These are phyloP conservation scores for Phytophthora europaea DNA, from an alignment of 352 stramenopile species.

Conservation along the genomic window DNA sequence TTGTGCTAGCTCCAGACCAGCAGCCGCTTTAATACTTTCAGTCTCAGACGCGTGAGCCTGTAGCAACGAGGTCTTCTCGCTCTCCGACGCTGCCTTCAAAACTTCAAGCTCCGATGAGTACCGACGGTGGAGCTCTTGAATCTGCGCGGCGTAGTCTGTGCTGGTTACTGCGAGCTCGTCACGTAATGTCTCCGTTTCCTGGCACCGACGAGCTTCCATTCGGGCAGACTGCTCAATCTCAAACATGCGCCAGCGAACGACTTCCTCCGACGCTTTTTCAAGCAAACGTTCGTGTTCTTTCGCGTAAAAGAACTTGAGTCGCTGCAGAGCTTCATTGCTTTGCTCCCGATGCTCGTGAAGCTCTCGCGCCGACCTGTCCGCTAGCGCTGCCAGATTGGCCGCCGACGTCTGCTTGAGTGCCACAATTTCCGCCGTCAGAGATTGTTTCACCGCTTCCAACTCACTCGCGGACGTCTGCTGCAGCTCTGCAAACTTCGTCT, in stretches of 20 bases:
- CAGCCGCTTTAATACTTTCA: conserved; percentile 21
- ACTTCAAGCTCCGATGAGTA: conserved; percentile 35
- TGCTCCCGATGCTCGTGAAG: conserved; percentile 35
- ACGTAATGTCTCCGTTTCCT: conserved; percentile 36
- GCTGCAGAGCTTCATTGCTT: conserved; percentile 36
- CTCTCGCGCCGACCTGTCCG: conserved; percentile 33
- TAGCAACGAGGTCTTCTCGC: conserved; percentile 26
- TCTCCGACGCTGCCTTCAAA: conserved; percentile 20
- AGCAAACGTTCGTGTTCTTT: conserved; percentile 32
- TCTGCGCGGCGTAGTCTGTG: conserved; percentile 17
- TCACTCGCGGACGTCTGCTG: conserved; percentile 30
- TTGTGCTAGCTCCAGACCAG: conserved; percentile 34
- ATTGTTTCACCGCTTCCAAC: conserved; percentile 11
- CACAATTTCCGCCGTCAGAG: conserved; percentile 35
- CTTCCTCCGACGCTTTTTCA: conserved; percentile 35
- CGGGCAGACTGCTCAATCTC: conserved; percentile 44
- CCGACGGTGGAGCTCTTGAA: conserved; percentile 32
- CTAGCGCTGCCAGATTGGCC: conserved; percentile 35
- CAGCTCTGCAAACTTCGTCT: conserved; percentile 32
- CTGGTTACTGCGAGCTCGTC: conserved; percentile 27
- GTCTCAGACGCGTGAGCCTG: conserved; percentile 36
- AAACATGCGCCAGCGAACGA: conserved; percentile 34
- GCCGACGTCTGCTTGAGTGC: conserved; percentile 33
- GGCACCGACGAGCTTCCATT: conserved; percentile 27
- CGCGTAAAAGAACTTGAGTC: conserved; percentile 26